A percentile compares a stretch with the other conserved stretches of the same genome.
Conservation (phyloP, 2,329 filamentous ascomycete species). For the Cladosporium sp. region DNA sequence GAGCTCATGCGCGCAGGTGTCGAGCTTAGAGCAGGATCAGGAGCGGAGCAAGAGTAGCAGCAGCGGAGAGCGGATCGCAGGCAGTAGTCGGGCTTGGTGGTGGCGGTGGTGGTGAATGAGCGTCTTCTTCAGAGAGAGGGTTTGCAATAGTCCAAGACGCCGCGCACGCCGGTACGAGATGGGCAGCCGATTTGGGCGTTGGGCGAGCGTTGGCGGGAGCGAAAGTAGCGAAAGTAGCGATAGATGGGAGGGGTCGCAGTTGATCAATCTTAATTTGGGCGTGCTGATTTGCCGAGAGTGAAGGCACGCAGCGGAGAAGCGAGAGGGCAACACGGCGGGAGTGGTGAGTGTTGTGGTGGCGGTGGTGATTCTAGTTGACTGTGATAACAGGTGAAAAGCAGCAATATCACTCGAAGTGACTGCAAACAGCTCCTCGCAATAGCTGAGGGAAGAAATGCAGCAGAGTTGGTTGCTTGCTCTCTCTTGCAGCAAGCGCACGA, state of each 20-base stretch:
- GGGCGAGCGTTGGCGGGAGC: constrained; percentile 14
- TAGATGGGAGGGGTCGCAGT: constrained; percentile 12
- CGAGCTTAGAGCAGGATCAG: neutral
- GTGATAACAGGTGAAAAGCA: neutral
- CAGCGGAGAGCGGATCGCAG: neutral
- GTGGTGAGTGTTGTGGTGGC: neutral
- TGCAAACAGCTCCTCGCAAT: neutral
- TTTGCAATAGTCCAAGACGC: neutral
- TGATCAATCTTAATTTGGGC: neutral
- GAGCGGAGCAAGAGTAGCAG: constrained; percentile 5
- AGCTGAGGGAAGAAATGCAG: neutral
- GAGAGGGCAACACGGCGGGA: neutral
- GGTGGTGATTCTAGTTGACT: neutral
- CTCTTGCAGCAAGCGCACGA: constrained; percentile 1
- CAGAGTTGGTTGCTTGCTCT: neutral
- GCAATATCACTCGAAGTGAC: neutral
- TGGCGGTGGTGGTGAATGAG: neutral
- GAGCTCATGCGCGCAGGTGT: constrained; percentile 13
- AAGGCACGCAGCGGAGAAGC: constrained; percentile 14
- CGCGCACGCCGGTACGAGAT: constrained; percentile 6
- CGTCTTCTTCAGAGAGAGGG: neutral
- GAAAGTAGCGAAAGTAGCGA: neutral
- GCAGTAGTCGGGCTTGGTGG: neutral
- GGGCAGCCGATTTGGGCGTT: constrained; percentile 1
- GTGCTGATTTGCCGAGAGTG: constrained; percentile 12